Percentiles rank a stretch among this genome's conserved stretches.
These are phyloP conservation scores for Globisporangium lucens DNA, from an alignment of 352 stramenopile species.

Conservation along the genomic window DNA sequence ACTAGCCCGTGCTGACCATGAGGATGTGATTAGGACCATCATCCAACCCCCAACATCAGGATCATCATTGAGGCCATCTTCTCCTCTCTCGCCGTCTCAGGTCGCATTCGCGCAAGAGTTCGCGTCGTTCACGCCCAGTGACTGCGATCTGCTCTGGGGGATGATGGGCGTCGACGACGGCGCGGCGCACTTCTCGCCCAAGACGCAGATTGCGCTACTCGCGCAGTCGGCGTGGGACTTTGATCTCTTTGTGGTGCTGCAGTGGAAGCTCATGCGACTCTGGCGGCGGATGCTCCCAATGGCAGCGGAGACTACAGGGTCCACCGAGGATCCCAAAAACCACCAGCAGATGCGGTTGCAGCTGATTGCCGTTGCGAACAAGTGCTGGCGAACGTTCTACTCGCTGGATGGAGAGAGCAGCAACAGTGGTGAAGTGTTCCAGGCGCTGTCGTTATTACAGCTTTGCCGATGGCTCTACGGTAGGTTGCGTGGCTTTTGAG, in stretches of 20 bases:
- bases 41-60: neutral
- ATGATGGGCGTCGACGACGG: constrained; percentile 63
- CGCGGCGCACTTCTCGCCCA: constrained; percentile 36
- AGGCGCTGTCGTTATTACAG: constrained; percentile 32
- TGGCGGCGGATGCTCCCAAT: constrained; percentile 11
- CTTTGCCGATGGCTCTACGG: constrained; percentile 73
- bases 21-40: constrained; percentile 2
- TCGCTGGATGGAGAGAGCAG: constrained; percentile 30
- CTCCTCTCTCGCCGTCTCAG: constrained; percentile 3
- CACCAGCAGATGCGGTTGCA: constrained; percentile 4
- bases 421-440: neutral
- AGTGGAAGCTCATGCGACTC: constrained; percentile 50
- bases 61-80: neutral
- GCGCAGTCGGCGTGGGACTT: constrained; percentile 69
- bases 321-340: neutral
- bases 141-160: constrained; percentile 77
- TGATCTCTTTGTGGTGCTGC: constrained; percentile 63
- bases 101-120: constrained; percentile 41
- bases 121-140: constrained; percentile 53
- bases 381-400: constrained; percentile 54
- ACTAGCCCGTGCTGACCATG: neutral
- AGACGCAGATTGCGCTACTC: constrained; percentile 49
- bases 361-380: constrained; percentile 33
- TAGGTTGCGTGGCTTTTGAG: constrained; percentile 18
- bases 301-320: constrained; percentile 12